These are phyloP conservation scores for Chondrostereum purpureum DNA, from an alignment of 1,284 basidiomycete genomes.

Conservation along the genomic window DNA sequence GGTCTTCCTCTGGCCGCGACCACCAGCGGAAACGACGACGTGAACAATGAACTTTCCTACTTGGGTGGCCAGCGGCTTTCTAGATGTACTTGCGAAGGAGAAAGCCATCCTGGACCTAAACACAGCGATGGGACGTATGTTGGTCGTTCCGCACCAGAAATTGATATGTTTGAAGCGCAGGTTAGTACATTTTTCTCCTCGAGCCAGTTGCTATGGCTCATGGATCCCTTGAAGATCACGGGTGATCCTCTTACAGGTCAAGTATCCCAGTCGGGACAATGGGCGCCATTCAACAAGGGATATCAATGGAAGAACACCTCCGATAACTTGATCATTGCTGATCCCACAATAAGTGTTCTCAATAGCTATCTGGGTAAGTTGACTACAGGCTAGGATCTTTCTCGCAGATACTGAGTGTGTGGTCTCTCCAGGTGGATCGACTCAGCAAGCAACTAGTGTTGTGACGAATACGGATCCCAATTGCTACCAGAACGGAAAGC, in stretches of 20 bases:
- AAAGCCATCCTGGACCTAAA: slow-evolving; percentile 54
- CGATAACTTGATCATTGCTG: slow-evolving; percentile 9
- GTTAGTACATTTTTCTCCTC: slow-evolving; percentile 10
- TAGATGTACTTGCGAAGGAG: slow-evolving; percentile 51
- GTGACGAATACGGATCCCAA: slow-evolving; percentile 2
- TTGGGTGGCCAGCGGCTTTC: slow-evolving; percentile 47
- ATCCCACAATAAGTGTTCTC: slow-evolving; percentile 1
- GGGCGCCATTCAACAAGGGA: slow-evolving; percentile 15
- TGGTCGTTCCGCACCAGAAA: slow-evolving; percentile 47
- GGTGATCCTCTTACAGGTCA: slow-evolving; percentile 3
- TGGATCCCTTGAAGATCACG: slow-evolving; percentile 1
- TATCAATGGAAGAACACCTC: slow-evolving; percentile 10
- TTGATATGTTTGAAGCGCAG: slow-evolving; percentile 43
- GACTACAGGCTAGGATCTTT: no score
- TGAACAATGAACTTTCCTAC: slow-evolving; percentile 22
- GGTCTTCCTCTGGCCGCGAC: slow-evolving; percentile 32
- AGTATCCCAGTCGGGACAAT: slow-evolving; percentile 13
- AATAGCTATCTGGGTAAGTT: slow-evolving; percentile 29
- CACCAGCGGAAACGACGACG: slow-evolving; percentile 21
- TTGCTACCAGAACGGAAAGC: background rate
- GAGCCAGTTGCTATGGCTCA: background rate
- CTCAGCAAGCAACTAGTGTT: slow-evolving; percentile 9
- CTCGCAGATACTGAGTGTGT: no score
- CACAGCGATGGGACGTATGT: slow-evolving; percentile 47
- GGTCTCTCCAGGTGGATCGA: slow-evolving; percentile 29